phyloP scores from a whole-genome alignment of 768 basidiomycete species.

The Suillus alpinus region DNA sequence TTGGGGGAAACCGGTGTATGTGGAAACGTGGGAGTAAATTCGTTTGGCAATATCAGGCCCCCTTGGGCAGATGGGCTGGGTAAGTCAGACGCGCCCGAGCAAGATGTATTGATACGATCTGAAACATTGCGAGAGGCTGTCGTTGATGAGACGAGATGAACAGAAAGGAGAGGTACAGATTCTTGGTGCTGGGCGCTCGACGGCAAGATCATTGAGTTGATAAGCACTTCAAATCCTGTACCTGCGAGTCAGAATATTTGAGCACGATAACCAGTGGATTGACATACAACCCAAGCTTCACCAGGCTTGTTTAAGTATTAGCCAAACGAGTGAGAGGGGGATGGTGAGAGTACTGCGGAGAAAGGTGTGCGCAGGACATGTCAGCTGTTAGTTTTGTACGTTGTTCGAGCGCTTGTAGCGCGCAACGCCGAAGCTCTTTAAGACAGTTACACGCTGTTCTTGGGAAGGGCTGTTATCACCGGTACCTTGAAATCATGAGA shows the following conservation, averaged over 20 bases:
- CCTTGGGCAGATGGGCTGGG: background rate
- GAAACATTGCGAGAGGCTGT: background rate
- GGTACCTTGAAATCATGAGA: background rate
- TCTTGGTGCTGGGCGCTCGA: background rate
- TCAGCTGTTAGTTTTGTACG: background rate
- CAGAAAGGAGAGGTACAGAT: background rate
- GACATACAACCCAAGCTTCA: background rate
- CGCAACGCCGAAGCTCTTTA: background rate
- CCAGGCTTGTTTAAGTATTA: background rate
- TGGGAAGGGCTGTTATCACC: background rate
- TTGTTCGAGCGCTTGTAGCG: background rate
- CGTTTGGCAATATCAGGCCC: background rate
- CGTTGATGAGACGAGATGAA: background rate
- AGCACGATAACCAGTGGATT: background rate
- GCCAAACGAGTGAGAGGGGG: background rate
- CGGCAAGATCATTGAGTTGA: background rate
- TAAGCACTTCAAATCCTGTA: background rate
- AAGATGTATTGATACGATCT: background rate
- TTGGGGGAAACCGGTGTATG: background rate
- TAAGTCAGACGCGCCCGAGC: too few relatives aligned
- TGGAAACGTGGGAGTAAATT: background rate
- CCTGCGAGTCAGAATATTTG: background rate
- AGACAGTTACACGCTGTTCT: background rate
- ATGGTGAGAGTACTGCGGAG: background rate
- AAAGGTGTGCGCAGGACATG: background rate